These are phyloP conservation scores for Diplocarpon mali DNA, from an alignment of 2,329 filamentous ascomycete species.

Conservation along the genomic window DNA sequence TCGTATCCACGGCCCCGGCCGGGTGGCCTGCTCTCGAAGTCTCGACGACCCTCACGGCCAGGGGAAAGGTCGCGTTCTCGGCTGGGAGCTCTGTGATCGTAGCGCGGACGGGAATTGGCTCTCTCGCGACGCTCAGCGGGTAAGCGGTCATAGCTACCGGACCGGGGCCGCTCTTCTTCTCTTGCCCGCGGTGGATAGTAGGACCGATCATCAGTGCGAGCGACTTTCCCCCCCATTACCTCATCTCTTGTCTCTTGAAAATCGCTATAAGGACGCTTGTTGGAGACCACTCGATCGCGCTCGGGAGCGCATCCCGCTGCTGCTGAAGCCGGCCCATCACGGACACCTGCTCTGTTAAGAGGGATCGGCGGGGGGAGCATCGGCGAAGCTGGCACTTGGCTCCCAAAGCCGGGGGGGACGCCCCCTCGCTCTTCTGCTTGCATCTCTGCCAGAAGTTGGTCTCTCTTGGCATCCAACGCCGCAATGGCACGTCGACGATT, in stretches of 20 bases:
- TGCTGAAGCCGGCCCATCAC: constrained; percentile 4
- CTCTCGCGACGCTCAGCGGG: constrained; percentile 14
- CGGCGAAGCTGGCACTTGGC: constrained; percentile 5
- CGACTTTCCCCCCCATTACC: constrained; percentile 14
- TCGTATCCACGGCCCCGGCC: constrained; percentile 16
- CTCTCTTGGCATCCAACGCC: constrained; percentile 26
- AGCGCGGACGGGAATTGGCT: constrained; percentile 10
- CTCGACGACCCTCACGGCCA: constrained; percentile 5
- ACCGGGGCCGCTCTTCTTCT: constrained; percentile 19
- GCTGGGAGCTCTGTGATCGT: constrained; percentile 16
- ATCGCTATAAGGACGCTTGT: constrained; percentile 24
- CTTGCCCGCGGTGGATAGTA: constrained; percentile 7
- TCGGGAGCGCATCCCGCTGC: constrained; percentile 4
- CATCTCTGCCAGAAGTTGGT: constrained; percentile 23
- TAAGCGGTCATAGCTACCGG: constrained; percentile 15
- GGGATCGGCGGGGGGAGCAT: constrained; percentile 22
- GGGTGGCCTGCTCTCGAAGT: constrained; percentile 17
- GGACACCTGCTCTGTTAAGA: constrained; percentile 10
- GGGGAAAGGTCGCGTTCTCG: constrained; percentile 23
- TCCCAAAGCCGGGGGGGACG: constrained; percentile 4
- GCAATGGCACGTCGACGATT: constrained; percentile 22
- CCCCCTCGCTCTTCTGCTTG: constrained; percentile 19
- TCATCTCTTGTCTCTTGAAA: constrained; percentile 14
- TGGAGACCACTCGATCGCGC: constrained; percentile 16
- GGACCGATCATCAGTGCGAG: constrained; percentile 18